phyloP scores from a whole-genome alignment of 257 asterid genomes.

The Linderniella brevidens region DNA sequence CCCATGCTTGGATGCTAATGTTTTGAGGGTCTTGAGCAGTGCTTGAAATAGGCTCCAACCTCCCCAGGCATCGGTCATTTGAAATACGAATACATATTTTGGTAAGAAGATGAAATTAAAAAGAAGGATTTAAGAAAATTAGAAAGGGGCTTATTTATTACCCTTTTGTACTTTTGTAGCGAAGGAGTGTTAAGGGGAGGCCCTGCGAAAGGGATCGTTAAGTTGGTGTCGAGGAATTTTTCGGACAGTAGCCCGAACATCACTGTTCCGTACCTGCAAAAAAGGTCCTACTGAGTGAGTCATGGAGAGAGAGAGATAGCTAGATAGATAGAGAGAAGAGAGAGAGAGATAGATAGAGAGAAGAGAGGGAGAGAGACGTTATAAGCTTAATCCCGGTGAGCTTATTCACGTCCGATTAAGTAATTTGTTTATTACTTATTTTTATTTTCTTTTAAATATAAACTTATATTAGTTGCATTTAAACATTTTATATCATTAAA shows the following conservation, averaged over 20 bases:
- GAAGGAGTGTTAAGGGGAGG: constrained; percentile 89
- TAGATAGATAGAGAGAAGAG: neutral
- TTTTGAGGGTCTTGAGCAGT: constrained; percentile 53
- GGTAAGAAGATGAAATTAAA: neutral
- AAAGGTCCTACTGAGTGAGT: too few relatives aligned
- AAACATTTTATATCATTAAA: too few relatives aligned
- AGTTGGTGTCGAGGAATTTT: constrained; percentile 80
- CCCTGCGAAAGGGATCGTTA: constrained; percentile 80
- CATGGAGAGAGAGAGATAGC: constrained; percentile 10
- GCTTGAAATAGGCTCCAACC: constrained; percentile 89
- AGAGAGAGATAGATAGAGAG: constrained; percentile 16
- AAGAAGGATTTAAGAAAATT: neutral
- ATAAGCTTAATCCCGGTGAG: constrained; percentile 84
- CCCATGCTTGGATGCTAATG: constrained; percentile 54
- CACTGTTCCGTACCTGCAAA: constrained; percentile 83
- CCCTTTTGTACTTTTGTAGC: constrained; percentile 93
- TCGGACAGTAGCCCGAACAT: constrained; percentile 95
- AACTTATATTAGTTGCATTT: too few relatives aligned
- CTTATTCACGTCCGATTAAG: too few relatives aligned
- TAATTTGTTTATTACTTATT: too few relatives aligned
- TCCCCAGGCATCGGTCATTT: constrained; percentile 99
- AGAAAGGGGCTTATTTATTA: constrained; percentile 13
- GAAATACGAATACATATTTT: constrained; percentile 10
- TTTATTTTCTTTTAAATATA: too few relatives aligned
- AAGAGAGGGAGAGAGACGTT: constrained; percentile 61